phyloP scores from a whole-genome alignment of 1,284 basidiomycete species.

The Ustanciosporium gigantosporum region DNA sequence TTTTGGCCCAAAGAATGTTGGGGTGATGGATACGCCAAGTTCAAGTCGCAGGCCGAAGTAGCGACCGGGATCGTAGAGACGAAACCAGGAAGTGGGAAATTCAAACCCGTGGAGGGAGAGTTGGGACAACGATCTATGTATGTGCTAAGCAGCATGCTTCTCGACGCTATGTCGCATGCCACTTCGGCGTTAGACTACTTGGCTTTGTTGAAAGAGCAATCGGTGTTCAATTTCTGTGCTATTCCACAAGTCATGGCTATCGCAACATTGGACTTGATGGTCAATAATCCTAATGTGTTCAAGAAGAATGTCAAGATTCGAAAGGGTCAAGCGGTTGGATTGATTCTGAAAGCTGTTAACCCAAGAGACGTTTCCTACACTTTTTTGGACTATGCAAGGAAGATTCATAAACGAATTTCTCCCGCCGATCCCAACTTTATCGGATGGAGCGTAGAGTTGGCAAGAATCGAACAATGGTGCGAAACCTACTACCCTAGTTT shows the following conservation, averaged over 20 bases:
- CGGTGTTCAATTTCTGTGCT: constrained; percentile 93
- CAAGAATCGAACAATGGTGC: constrained; percentile 56
- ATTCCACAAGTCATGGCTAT: constrained; percentile 96
- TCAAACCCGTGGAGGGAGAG: constrained; percentile 25
- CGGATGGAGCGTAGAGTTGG: constrained; percentile 53
- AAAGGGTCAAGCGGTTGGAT: constrained; percentile 82
- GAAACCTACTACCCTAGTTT: constrained; percentile 57
- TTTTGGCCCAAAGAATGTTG: constrained; percentile 98
- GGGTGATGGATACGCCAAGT: constrained; percentile 63
- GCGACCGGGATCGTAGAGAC: constrained; percentile 53
- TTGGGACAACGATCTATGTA: constrained; percentile 49
- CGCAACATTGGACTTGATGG: constrained; percentile 86
- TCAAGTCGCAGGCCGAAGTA: constrained; percentile 47
- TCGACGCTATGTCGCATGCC: constrained; percentile 84
- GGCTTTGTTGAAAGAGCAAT: constrained; percentile 82
- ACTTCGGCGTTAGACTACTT: constrained; percentile 89
- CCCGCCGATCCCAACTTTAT: constrained; percentile 82
- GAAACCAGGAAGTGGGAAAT: constrained; percentile 29
- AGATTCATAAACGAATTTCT: constrained; percentile 78
- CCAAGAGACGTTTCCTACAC: constrained; percentile 87
- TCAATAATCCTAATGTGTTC: constrained; percentile 90
- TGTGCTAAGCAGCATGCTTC: constrained; percentile 75
- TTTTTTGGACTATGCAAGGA: constrained; percentile 79
- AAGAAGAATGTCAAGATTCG: constrained; percentile 92
- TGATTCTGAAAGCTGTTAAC: constrained; percentile 88